These are phyloP conservation scores for Lithohypha guttulata DNA, from an alignment of 2,329 filamentous ascomycete species.

Conservation along the genomic window DNA sequence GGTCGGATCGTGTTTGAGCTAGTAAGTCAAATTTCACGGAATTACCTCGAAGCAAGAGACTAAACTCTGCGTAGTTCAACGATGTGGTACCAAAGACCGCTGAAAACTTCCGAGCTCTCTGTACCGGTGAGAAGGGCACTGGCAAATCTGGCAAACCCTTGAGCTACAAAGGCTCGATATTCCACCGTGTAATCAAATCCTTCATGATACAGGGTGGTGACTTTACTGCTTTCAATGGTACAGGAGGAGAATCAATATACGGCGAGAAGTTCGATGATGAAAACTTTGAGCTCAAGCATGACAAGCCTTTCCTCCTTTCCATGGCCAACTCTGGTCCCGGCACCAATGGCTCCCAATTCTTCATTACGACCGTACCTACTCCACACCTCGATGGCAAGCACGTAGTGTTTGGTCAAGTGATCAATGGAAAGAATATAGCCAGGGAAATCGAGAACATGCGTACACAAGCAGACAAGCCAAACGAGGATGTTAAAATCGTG, in stretches of 20 bases:
- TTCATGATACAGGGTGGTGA: constrained; percentile 99
- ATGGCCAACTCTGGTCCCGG: constrained; percentile 97
- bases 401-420: constrained; percentile 91
- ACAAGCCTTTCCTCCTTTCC: constrained; percentile 82
- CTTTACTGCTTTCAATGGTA: constrained; percentile 89
- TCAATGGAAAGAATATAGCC: constrained; percentile 83
- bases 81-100: constrained; percentile 78
- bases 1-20: constrained; percentile 84
- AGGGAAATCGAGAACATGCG: constrained; percentile 79
- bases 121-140: constrained; percentile 84
- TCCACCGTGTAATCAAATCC: constrained; percentile 95
- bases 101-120: constrained; percentile 90
- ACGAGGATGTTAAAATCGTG: constrained; percentile 62
- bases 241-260: constrained; percentile 94
- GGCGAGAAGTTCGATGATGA: constrained; percentile 95
- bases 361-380: constrained; percentile 90
- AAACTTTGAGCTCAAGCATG: constrained; percentile 86
- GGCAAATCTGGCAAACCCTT: constrained; percentile 75
- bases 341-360: constrained; percentile 98
- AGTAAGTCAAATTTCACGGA: constrained; percentile 35
- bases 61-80: constrained; percentile 17
- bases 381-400: constrained; percentile 94
- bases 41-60: background rate
- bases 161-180: constrained; percentile 83
- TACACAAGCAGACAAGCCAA: constrained; percentile 68